Evolutionary conservation across 306 rosid species (phyloP), one percentile per base, ranked within the genome.

Genomic region (Castanea sativa): DNA sequence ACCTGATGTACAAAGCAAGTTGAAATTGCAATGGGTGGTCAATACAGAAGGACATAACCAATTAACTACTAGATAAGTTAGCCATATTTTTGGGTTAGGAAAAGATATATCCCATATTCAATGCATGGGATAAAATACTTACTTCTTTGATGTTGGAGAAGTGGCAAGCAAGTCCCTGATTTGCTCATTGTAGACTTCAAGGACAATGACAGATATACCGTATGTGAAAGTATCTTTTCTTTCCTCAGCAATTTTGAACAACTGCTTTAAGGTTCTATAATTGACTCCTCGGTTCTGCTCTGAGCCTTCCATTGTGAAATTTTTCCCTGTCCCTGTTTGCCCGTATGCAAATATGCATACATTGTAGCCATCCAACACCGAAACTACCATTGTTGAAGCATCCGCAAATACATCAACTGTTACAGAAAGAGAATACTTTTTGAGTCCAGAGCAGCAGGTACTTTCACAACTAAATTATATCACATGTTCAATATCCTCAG

Each of bases 171-270:
- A 78, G 85, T 91, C 98, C 87, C 97, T 89, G 32, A 93, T 93
- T 77, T 93, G 94, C 87, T 93, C 98, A 77, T 93, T 93, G 79
- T 93, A 93, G 51, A 93, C 98, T 91, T 93, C 98, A 67, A 91
- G 94, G 68, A 91, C 98, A 71, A 93, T 91, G 76, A 93, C 97
- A 61, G 91, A 85, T 80, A 93, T 88, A 76, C 85, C 82, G 33
- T 93, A 93, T 7, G 79, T 38, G 82, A 86, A 86, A 53, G 89
- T 80, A 77, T 84, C 92, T 76, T 88, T 89, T 82, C 97, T 88
- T 85, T 93, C 93, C 67, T 77, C 80, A 72, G 92, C 80, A 76
- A 84, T 84, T 84, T 83, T 78, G 78, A 93, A 93, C 86, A 93
- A 86, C 73, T 87, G 90, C 82, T 88, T 92, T 69, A 93, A 92